Evolutionary conservation across 116 monocot genomes (phyloP), one percentile per base, ranked within the genome.

Genomic region (Cymodocea nodosa): DNA sequence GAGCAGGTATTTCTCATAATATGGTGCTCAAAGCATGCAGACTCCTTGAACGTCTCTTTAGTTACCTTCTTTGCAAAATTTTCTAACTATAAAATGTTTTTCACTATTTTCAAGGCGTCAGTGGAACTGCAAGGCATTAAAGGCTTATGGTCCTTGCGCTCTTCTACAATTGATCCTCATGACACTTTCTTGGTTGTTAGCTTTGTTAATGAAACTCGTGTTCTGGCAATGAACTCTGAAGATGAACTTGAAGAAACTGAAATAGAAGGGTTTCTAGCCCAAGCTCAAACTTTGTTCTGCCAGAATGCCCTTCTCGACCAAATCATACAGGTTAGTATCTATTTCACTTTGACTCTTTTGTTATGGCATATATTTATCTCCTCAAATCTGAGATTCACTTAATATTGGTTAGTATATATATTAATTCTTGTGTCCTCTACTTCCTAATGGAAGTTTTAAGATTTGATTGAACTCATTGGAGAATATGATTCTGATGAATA

Each of bases 191-290:
- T 98, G 66, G 98, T 98, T n/a, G 98, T 98, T 19, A 98, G 98
- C 75, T 98, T 98, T 72, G 92, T 98, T 59, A 92, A 76, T 56
- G 98, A 98, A 77, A 98, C 98, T 71, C 84, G 98, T 25, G 68
- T 98, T 17, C 68, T 98, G 51, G 98, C 98, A 49, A 98, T 98
- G 98, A 98, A 98, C 72, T 80, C 86, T 68, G 98, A 98, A 36
- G 98, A 98, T 77, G 92, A 92, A 74, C 66, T 98, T 19, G 98
- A 98, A 79, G 98, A 98, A 82, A 92, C 92, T 62, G 98, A 98
- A 77, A 98, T 98, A 59, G 98, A 92, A 74, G 98, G 98, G 24
- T 98, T 98, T 69, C 79, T 80, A 67, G 78, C 89, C 1, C 79
- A 98, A 67, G 69, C 89, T 40, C 98, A 98, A 51, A 98, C 98